These are phyloP conservation scores for Zygoascus biomembranicola DNA, from an alignment of 805 yeast genomes.

Conservation along the genomic window DNA sequence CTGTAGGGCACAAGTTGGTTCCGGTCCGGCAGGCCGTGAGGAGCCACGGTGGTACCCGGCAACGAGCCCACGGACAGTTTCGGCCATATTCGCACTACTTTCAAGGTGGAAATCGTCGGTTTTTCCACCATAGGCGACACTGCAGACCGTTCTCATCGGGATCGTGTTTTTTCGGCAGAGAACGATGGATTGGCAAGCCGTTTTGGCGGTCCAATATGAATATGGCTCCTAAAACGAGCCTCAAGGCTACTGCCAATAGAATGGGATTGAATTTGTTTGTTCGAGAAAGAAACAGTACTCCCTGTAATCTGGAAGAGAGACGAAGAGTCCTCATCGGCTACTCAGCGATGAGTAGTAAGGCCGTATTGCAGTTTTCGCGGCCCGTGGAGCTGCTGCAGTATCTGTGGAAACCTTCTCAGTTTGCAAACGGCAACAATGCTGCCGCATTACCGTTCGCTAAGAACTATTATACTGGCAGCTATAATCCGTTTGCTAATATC, in stretches of 20 bases:
- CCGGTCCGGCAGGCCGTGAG: not conserved
- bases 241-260: not conserved
- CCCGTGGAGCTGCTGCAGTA: not conserved
- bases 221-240: not conserved
- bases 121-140: not conserved
- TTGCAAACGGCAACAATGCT: not conserved
- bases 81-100: not conserved
- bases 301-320: not conserved
- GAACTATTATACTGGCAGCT: not conserved
- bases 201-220: not conserved
- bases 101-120: not conserved
- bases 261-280: not conserved
- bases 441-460: not conserved
- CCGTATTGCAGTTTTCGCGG: not conserved
- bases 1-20: not conserved
- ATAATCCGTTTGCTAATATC: not conserved
- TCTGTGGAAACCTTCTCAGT: not conserved
- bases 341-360: not conserved
- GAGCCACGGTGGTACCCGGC: not conserved
- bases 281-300: not conserved
- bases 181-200: not conserved
- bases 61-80: not conserved
- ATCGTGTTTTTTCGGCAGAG: not conserved
- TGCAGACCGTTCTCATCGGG: not conserved
- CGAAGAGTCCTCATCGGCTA: not conserved